phyloP scores from a whole-genome alignment of 2,329 filamentous ascomycete genomes.

The Cytospora piceae region DNA sequence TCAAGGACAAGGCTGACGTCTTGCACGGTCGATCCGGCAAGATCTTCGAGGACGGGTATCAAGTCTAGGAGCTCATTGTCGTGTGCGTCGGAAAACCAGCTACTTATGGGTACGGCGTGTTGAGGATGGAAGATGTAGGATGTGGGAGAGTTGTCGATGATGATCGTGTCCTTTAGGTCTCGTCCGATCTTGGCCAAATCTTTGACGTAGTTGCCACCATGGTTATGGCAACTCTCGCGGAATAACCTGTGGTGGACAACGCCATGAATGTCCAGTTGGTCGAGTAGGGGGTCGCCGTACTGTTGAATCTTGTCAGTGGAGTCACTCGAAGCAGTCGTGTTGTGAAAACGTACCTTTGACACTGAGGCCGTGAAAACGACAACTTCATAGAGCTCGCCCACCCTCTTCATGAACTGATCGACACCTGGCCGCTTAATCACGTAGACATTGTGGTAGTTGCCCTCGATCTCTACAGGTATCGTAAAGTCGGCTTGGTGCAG shows the following conservation, averaged over 20 bases:
- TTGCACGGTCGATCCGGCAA: constrained; percentile 84
- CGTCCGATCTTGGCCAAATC: constrained; percentile 96
- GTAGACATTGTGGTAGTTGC: constrained; percentile 98
- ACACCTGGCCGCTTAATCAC: constrained; percentile 99
- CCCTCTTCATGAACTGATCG: constrained; percentile 97
- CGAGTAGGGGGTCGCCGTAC: constrained; percentile 95
- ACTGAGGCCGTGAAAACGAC: constrained; percentile 99
- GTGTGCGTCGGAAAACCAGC: constrained; percentile 99
- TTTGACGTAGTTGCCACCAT: constrained; percentile 99
- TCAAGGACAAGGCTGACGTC: constrained; percentile 98
- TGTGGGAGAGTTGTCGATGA: constrained; percentile 98
- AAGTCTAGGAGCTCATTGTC: constrained; percentile 98
- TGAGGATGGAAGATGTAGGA: constrained; percentile 99
- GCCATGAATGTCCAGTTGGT: constrained; percentile 95
- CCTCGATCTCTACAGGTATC: constrained; percentile 98
- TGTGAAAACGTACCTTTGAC: constrained; percentile 72
- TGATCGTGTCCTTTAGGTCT: constrained; percentile 96
- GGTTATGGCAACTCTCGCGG: constrained; percentile 98
- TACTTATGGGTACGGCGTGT: constrained; percentile 98
- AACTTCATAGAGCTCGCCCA: constrained; percentile 96
- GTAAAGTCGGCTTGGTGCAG: constrained; percentile 98
- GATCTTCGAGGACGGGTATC: constrained; percentile 96
- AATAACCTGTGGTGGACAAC: constrained; percentile 96
- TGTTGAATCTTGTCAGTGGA: constrained; percentile 42
- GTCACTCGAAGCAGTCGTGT: not conserved